phyloP scores from a whole-genome alignment of 768 basidiomycete species.

The Lactarius hengduanensis region DNA sequence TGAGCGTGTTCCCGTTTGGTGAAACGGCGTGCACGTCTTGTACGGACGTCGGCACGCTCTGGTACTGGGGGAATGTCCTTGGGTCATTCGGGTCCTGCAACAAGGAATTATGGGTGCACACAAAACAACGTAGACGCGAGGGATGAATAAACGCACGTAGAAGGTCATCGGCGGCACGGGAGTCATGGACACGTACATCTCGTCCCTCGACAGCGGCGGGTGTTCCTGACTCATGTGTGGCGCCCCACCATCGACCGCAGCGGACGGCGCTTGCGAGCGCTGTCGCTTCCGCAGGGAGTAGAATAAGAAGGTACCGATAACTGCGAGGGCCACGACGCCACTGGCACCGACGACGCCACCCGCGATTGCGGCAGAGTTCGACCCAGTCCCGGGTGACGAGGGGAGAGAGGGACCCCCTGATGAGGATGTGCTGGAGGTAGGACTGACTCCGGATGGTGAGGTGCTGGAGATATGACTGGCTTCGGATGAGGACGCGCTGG shows the following conservation, averaged over 20 bases:
- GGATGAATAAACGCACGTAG: slow-evolving; percentile 8
- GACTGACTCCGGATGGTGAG: too few species aligned
- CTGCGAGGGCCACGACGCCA: background rate
- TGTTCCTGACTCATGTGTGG: too few species aligned
- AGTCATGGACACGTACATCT: background rate
- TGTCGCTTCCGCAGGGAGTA: background rate
- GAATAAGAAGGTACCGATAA: background rate
- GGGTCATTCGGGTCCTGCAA: slow-evolving; percentile 19
- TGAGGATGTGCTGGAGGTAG: background rate
- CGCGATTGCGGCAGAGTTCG: background rate
- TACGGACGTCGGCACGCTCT: background rate
- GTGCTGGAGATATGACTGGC: too few species aligned
- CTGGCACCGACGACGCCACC: slow-evolving; percentile 4
- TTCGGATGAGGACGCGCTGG: background rate
- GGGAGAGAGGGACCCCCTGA: background rate
- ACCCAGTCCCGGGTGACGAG: background rate
- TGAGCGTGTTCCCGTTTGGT: background rate
- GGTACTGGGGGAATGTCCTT: slow-evolving; percentile 8
- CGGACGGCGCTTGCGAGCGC: background rate
- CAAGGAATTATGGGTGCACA: background rate
- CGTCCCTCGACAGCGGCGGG: too few species aligned
- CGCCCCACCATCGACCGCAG: background rate
- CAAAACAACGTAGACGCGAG: background rate
- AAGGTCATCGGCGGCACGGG: background rate
- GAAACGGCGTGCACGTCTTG: background rate